Evolutionary conservation across 73 alveolate genomes (phyloP), one percentile per base, ranked within the genome.

Genomic region (Paramecium biaurelia): DNA sequence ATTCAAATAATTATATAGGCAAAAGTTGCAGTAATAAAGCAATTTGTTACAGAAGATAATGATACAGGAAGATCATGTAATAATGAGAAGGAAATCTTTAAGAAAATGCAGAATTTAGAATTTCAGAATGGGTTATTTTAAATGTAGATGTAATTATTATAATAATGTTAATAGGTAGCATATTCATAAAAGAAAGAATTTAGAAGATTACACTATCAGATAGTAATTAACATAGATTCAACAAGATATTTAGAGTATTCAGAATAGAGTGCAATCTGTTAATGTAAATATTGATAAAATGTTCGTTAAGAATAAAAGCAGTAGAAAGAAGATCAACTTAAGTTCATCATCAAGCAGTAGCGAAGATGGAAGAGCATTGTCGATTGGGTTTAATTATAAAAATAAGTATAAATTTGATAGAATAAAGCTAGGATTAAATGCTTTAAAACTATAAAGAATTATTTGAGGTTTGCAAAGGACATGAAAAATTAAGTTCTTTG

Each of bases 71-170:
- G 67, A 53, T 53, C 30, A 18, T 53, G 67, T n/a, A 53, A 18
- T 21, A 41, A 28, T 79, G 23, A n/a, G 1, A 79, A 79, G 43
- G 90, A 79, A 2, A n/a, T 7, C 10, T 79, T 79, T 43, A 24
- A 18, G 41, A 79, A 79, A 20, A 37, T 79, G 42, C 26, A 79
- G 26, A 43, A 79, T 43, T 21, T 79, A 28, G 68, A 79, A 79
- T 79, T 79, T 79, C n/a, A 79, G 45, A 79, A 41, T 79, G 90
- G 53, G 7, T 42, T 79, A 45, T 42, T 79, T 79, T 21, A 79
- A 45, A 41, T 79, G 90, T 56, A 79, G 30, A 79, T 79, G 90
- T 79, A 79, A 79, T 5, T 3, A 23, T 10, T 12, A 11, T 63
- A 14, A 4, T 2, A 15, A 18, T 4, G 0, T 79, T 28, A 5